Evolutionary conservation across 176 grass and related monocot species (phyloP).

Genomic region (Guadua angustifolia): DNA sequence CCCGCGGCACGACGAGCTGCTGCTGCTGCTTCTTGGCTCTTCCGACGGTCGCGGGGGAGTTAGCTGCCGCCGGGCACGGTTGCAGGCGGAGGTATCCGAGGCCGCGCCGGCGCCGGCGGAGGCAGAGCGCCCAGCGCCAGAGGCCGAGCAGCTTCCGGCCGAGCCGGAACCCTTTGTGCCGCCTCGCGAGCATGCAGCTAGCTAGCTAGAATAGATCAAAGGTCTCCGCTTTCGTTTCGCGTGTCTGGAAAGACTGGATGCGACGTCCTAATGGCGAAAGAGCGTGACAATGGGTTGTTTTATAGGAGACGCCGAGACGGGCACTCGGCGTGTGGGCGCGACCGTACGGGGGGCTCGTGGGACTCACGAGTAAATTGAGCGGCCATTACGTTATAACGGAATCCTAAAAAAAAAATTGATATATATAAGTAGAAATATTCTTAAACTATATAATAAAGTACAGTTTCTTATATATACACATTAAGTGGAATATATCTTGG

Average conservation of each 20-base stretch:
- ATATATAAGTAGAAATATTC: too few species aligned
- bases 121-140: slow-evolving; percentile 59
- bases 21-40: slow-evolving; percentile 16
- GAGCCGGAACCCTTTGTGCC: slow-evolving; percentile 70
- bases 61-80: background rate
- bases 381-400: too few species aligned
- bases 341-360: background rate
- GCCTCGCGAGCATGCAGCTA: slow-evolving; percentile 43
- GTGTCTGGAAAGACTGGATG: background rate
- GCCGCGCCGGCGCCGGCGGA: slow-evolving; percentile 43
- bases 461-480: too few species aligned
- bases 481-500: too few species aligned
- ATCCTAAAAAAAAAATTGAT: too few species aligned
- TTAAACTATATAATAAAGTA: too few species aligned
- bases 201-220: background rate
- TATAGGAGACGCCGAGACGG: slow-evolving; percentile 12
- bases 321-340: background rate
- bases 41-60: background rate
- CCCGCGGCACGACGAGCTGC: background rate
- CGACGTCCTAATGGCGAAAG: slow-evolving; percentile 9
- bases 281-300: slow-evolving; percentile 9
- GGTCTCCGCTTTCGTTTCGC: background rate
- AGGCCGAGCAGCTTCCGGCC: slow-evolving; percentile 71
- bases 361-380: too few species aligned
- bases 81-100: slow-evolving; percentile 53